Base-by-base conservation (phyloP, 208 protist species). In the Vickermania spadyakhi region DNA sequence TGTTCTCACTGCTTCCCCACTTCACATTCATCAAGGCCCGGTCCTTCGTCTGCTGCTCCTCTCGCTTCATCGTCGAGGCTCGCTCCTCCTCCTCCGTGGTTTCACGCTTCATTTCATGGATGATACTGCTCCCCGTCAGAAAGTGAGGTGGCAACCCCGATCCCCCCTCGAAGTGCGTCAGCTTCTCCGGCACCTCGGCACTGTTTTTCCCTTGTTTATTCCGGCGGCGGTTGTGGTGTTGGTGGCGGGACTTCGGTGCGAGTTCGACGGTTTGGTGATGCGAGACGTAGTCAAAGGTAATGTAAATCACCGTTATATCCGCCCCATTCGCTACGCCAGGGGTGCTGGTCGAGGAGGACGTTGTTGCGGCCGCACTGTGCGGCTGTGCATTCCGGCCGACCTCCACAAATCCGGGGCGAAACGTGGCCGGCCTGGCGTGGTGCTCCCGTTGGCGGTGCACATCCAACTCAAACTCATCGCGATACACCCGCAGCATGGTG, bases 401-500 rank as follows among this genome's bases (percentile, higher is more conserved):
- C 11, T 45, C 36, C 36, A 45, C 11, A n/a, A 18, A 45, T 7
- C 36, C 36, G 18, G 18, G 36, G 11, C 18, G 7, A 18, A 45
- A 45, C 11, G 36, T 45, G 36, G 36, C 36, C 11, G 36, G 36
- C 55, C 75, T 73, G 1, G 86, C 65, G 2, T 75, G 72, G 54
- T 96, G 89, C 31, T 74, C 79, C 3, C 80, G 81, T 60, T 94
- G 81, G 60, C 83, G 83, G 64, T 96, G 89, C 26, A 81, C 36
- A 31, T 71, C 76, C 11, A 94, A 68, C 4, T 93, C 89, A 27
- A 96, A 68, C 30, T 94, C 86, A 29, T 81, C 79, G 5, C 69
- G 77, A 58, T 93, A 96, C 1, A 91, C 86, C 18, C 84, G 76
- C 77, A 84, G 55, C 79, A 96, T 90, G 22, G 79, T 70, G 56